These are phyloP conservation scores for Malus sylvestris DNA, from an alignment of 306 rosid genomes.

Conservation along the genomic window DNA sequence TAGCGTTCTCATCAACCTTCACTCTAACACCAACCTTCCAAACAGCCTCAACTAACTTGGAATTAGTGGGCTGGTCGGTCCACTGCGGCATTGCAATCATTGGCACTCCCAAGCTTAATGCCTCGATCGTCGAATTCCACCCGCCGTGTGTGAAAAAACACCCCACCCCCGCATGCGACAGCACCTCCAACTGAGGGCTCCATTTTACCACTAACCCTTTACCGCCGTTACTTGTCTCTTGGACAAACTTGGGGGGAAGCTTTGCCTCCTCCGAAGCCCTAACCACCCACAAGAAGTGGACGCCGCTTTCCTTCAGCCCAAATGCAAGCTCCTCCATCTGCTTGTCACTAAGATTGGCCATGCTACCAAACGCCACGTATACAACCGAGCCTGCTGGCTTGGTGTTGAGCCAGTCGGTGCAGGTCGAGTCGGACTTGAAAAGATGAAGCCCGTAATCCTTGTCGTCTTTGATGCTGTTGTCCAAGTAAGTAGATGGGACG, in stretches of 20 bases:
- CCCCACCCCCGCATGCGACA: conserved; percentile 37
- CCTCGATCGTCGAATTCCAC: conserved; percentile 53
- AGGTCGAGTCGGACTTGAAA: conserved; percentile 17
- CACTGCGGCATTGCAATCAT: conserved; percentile 50
- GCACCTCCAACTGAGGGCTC: conserved; percentile 41
- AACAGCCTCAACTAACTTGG: conserved; percentile 34
- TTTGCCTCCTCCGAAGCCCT: conserved; percentile 23
- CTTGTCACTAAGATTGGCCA: conserved; percentile 24
- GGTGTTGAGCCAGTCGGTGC: conserved; percentile 32
- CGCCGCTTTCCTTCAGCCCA: conserved; percentile 26
- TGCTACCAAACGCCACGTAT: conserved; percentile 56
- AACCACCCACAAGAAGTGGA: conserved; percentile 52
- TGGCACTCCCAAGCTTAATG: conserved; percentile 46
- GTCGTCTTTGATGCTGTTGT: conserved; percentile 35
- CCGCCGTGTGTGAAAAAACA: conserved; percentile 48
- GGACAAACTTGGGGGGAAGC: conserved; percentile 13
- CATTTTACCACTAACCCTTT: conserved; percentile 43
- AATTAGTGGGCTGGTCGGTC: conserved; percentile 49
- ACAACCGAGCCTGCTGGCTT: conserved; percentile 39
- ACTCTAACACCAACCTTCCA: conserved; percentile 51
- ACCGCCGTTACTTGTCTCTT: background rate
- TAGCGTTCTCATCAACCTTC: background rate
- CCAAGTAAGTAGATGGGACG: conserved; percentile 42
- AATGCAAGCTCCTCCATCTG: conserved; percentile 49
- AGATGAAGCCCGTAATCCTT: conserved; percentile 36